Evolutionary conservation across 371 early-diverging fungal genomes (phyloP), one percentile per base, ranked within the genome.

Genomic region (Nematocida minor): DNA sequence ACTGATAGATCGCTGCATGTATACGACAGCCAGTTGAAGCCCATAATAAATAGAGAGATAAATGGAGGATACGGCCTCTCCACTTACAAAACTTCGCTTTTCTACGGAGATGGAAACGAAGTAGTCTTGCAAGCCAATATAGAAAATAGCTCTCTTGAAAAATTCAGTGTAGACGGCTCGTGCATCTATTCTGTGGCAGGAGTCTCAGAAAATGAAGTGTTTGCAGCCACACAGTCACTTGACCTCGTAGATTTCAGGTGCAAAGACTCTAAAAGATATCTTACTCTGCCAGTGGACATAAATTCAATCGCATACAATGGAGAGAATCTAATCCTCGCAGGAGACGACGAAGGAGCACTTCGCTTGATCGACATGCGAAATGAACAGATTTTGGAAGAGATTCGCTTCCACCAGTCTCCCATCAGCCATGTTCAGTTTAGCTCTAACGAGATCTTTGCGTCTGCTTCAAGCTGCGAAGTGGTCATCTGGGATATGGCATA

Each of bases 401-500:
- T 85, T 47, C 9, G 0, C 1, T 81, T 82, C 82, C 85, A 85
- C 46, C 60, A 79, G 42, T 80, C 82, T 25, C 81, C 84, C 2
- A 80, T 85, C 51, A 53, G 69, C 11, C 48, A 55, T 14, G 40
- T 83, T 32, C 63, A 41, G 40, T 85, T 81, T 69, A 63, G 55
- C n/a, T 79, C 80, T 44, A 31, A 46, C 3, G 83, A 83, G 18
- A 54, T 79, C n/a, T 84, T 85, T 79, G 69, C 49, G 2, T 62
- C 77, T 31, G 62, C 49, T 2, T 62, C 77, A 16, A 47, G 70
- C 31, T 82, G 83, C 51, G 83, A 85, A 44, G 38, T 85, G 22
- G 78, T 64, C 48, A 41, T 85, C 6, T 85, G 84, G 84, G 85
- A 85, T 66, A 79, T 51, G 14, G 49, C 78, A 32, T 68, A 84